Evolutionary conservation across 2,329 filamentous ascomycete genomes (phyloP).

Genomic region (Graphilbum sp.): DNA sequence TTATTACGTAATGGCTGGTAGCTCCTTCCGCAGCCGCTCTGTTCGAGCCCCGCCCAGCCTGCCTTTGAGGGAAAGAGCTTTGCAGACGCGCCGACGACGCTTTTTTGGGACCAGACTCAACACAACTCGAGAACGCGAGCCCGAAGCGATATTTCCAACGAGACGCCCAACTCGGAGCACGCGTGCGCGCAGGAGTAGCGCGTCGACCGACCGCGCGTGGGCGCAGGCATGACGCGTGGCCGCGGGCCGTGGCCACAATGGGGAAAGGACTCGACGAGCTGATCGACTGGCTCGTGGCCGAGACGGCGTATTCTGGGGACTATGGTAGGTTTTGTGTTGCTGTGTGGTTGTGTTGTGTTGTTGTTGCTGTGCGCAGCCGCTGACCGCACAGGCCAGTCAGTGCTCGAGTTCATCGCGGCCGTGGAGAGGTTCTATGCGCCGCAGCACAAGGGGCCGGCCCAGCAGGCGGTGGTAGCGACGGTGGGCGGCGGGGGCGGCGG

Average conservation of each 20-base stretch:
- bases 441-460: background rate
- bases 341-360: background rate
- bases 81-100: too few relatives aligned
- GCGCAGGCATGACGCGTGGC: background rate
- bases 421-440: slow-evolving; percentile 7
- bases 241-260: slow-evolving; percentile 11
- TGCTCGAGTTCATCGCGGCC: slow-evolving; percentile 10
- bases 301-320: slow-evolving; percentile 26
- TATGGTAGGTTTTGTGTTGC: slow-evolving; percentile 18
- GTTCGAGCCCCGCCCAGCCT: slow-evolving; percentile 10
- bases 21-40: slow-evolving; percentile 1
- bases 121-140: too few relatives aligned
- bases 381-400: slow-evolving; percentile 8
- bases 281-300: slow-evolving; percentile 25
- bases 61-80: too few relatives aligned
- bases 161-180: too few relatives aligned
- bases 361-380: background rate
- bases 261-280: slow-evolving; percentile 26
- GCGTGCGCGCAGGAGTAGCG: too few relatives aligned
- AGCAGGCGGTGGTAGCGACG: too few relatives aligned
- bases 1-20: background rate
- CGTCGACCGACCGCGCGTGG: background rate
- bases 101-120: too few relatives aligned
- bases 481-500: background rate
- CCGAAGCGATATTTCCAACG: too few relatives aligned